phyloP scores from a whole-genome alignment of 371 early-diverging fungal species.

The Funneliformis caledonium region DNA sequence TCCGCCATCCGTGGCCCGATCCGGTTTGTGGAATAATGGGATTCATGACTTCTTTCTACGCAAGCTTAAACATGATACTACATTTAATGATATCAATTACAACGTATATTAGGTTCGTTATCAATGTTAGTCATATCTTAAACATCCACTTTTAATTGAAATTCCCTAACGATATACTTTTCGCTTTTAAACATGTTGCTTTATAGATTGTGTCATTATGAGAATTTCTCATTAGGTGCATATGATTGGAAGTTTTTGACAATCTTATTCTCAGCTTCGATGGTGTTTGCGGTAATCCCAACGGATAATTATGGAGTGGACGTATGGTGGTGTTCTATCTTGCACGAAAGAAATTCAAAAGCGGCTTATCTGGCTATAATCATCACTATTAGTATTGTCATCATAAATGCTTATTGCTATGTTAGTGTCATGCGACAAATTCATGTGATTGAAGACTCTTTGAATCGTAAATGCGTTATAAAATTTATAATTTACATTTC shows the following conservation, averaged over 20 bases:
- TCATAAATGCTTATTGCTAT: not conserved
- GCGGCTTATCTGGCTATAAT: not conserved
- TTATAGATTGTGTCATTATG: not conserved
- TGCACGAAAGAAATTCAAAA: not conserved
- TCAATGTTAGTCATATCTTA: no score
- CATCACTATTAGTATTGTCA: not conserved
- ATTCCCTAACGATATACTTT: no score
- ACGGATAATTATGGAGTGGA: not conserved
- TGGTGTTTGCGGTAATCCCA: not conserved
- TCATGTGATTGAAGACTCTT: not conserved
- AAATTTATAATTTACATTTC: not conserved
- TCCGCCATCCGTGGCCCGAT: not conserved
- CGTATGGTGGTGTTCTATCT: not conserved
- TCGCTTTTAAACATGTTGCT: not conserved
- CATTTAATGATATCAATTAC: not conserved
- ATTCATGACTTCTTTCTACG: not conserved
- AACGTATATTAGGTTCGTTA: not conserved
- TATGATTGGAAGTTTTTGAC: not conserved
- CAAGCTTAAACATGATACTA: not conserved
- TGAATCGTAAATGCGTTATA: not conserved
- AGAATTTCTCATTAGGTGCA: not conserved
- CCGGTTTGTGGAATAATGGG: not conserved
- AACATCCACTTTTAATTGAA: no score
- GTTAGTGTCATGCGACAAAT: not conserved
- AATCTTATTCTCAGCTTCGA: not conserved